Evolutionary conservation across 345 rosid species (phyloP), one percentile per base, ranked within the genome.

Genomic region (Camelina sativa): DNA sequence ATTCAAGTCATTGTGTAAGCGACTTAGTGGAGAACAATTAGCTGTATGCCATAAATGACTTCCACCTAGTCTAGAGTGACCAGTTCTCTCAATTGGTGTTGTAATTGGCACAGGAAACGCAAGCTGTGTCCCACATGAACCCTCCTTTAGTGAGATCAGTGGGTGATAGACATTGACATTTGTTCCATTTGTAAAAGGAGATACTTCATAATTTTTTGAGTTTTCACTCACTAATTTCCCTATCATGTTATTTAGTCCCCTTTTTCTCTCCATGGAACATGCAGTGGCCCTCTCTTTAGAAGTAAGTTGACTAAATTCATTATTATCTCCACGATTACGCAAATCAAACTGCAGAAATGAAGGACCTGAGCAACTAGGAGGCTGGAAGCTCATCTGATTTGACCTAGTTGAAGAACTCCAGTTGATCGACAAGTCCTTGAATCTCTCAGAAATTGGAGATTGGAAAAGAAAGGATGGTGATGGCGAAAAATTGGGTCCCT

Each of bases 321-420:
- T 79, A 67, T 15, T 69, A 62, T 77, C 84, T 82, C 67, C 85
- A 83, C 46, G 56, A 60, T 78, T 72, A 67, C 61, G 88, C 69
- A 83, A 25, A 67, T 86, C 93, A 73, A 87, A 67, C 69, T 87
- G 92, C 72, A 85, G 23, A 81, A 83, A 80, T 11, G 88, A 79
- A 62, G 97, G 82, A 80, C 76, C 83, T 79, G 86, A 86, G 55
- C 86, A 69, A 73, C 73, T 82, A 58, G 94, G 88, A 16, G 97
- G 94, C 83, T 83, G 96, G 92, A 85, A 86, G 60, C 89, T 91
- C 17, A 85, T 87, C 52, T 91, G 94, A 72, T 95, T 90, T 46
- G 91, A 84, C 74, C 89, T 87, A 60, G 87, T 84, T 69, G 91
- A 83, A 43, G 86, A 89, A 80, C 74, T 80, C 97, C 91, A 88